Evolutionary conservation across 306 rosid species (phyloP).

Genomic region (Glycine tomentella): DNA sequence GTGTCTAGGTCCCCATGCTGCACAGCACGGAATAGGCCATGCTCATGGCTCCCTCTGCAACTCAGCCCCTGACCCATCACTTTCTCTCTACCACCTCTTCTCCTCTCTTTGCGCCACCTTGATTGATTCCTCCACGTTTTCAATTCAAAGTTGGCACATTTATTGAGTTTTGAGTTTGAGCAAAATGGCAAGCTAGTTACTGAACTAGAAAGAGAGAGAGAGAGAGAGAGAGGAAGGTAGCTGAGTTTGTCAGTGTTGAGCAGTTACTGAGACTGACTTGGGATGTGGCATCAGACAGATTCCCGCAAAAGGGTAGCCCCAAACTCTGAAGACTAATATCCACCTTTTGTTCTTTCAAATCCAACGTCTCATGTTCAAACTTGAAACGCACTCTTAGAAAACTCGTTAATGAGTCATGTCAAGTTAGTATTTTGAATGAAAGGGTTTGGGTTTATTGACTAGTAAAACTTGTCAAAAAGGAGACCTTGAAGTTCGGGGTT

Average conservation of each 20-base stretch:
- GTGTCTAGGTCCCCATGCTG: conserved; percentile 72
- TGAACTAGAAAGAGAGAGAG: neutral
- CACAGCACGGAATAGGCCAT: conserved; percentile 82
- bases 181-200: neutral
- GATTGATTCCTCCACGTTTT: conserved; percentile 41
- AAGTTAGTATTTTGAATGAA: neutral
- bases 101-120: conserved; percentile 8
- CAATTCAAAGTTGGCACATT: conserved; percentile 56
- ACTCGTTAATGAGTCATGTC: conserved; percentile 32
- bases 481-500: too few species aligned
- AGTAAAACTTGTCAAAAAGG: too few species aligned
- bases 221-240: conserved; percentile 36
- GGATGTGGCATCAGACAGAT: conserved; percentile 68
- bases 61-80: conserved; percentile 96
- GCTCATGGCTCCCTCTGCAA: conserved; percentile 74
- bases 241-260: conserved; percentile 41
- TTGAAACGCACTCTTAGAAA: neutral
- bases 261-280: conserved; percentile 40
- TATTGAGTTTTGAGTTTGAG: conserved; percentile 15
- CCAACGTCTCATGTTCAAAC: conserved; percentile 24
- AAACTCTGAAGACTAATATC: neutral
- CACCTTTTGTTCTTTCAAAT: conserved; percentile 28
- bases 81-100: neutral
- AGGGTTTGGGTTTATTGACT: too few species aligned
- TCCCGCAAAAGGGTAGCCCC: conserved; percentile 39